Evolutionary conservation across 2,329 filamentous ascomycete genomes (phyloP), one percentile per base, ranked within the genome.

Genomic region (Albifimbria verrucaria): DNA sequence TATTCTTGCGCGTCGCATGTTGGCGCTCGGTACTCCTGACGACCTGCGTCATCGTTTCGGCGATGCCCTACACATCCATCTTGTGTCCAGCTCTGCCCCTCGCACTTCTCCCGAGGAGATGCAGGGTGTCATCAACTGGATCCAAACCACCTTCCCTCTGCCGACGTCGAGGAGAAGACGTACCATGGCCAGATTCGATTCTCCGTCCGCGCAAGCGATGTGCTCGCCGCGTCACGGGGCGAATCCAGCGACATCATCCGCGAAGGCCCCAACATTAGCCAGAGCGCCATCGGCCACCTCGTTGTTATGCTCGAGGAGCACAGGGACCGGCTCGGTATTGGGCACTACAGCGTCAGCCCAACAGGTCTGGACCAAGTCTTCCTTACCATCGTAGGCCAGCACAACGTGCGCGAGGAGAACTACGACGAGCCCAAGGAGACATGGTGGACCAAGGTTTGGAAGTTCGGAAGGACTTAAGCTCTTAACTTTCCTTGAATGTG

Each of bases 341-440:
- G 90, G 66, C 90, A 95, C 69, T 97, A 93, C 70, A 91, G 88
- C 48, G 90, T 96, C 58, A 89, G 84, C 53, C 90, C 90, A 22
- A 94, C 91, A 18, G 95, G 90, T 17, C 73, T 97, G 42, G 92
- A 97, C 66, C 90, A 96, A 70, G 92, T 97, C 0, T 97, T 97
- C 70, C 71, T 97, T 67, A 81, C 81, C 23, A 94, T 97, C 65
- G 91, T 96, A 0, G 86, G 87, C 1, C 82, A 85, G 68, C 88
- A 95, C 67, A 85, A 92, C 67, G 81, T 93, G 7, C 77, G 86
- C 59, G 90, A 95, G 67, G 92, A 93, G 72, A 80, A 81, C 21
- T 81, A 80, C 49, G 74, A 73, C 15, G 65, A 65, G 15, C 61
- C 69, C 54, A 57, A 67, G 50, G 60, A 63, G 23, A 55, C 48